Evolutionary conservation across 2,329 filamentous ascomycete genomes (phyloP).

Genomic region (Exserohilum rostratum): DNA sequence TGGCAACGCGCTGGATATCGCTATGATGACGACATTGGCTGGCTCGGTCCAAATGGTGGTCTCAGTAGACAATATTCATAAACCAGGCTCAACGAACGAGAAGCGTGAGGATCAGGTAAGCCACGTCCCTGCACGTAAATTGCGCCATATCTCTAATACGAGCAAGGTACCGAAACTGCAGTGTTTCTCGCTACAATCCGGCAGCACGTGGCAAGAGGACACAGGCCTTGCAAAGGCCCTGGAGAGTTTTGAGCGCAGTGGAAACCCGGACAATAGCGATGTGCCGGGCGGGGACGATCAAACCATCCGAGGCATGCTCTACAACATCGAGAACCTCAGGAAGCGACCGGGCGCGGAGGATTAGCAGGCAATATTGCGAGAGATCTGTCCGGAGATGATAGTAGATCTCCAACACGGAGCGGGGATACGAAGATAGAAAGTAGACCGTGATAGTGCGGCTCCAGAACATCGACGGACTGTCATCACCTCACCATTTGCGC

Average conservation of each 20-base stretch:
- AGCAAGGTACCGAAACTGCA: conserved; percentile 33
- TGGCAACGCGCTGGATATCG: conserved; percentile 70
- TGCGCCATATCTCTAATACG: conserved; percentile 16
- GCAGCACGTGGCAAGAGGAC: conserved; percentile 35
- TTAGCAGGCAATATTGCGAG: conserved; percentile 23
- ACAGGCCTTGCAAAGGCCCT: conserved; percentile 19
- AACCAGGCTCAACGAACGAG: conserved; percentile 56
- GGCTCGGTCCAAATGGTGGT: conserved; percentile 46
- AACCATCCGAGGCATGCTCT: conserved; percentile 53
- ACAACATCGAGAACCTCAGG: conserved; percentile 56
- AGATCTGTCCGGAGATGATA: background rate
- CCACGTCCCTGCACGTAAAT: background rate
- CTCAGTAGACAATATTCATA: conserved; percentile 62
- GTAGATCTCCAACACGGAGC: conserved; percentile 5
- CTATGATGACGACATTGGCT: conserved; percentile 29
- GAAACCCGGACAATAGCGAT: conserved; percentile 26
- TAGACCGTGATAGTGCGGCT: conserved; percentile 25
- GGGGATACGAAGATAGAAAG: conserved; percentile 12
- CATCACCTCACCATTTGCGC: conserved; percentile 20
- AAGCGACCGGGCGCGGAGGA: conserved; percentile 53
- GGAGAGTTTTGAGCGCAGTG: conserved; percentile 21
- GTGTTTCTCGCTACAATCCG: conserved; percentile 26
- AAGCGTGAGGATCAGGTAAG: conserved; percentile 42
- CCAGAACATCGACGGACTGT: conserved; percentile 18
- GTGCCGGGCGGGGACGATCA: conserved; percentile 38